Evolutionary conservation across 148 eudicot genomes (phyloP).

Genomic region (Rhododendron kiyosumense): DNA sequence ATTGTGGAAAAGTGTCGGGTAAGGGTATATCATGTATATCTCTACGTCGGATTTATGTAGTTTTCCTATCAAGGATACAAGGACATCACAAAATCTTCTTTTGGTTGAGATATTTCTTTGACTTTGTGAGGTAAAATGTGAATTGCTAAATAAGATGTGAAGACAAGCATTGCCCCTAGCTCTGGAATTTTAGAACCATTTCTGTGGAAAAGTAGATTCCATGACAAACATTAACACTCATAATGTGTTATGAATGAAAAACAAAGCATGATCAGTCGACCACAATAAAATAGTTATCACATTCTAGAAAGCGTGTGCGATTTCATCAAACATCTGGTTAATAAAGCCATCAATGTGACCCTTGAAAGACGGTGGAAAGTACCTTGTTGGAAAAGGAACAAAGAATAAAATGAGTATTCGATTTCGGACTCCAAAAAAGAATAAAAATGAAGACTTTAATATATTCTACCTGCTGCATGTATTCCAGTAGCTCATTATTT

Average conservation of each 20-base stretch:
- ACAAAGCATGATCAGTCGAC: too few species aligned
- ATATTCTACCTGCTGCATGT: slow-evolving; percentile 70
- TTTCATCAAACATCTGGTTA: too few species aligned
- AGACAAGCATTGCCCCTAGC: not conserved
- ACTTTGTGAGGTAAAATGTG: not conserved
- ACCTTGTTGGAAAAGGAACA: too few species aligned
- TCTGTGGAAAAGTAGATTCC: too few species aligned
- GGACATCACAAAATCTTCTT: not conserved
- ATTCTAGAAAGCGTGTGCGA: too few species aligned
- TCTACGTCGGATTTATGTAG: not conserved
- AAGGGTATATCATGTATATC: not conserved
- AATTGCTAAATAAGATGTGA: slow-evolving; percentile 30
- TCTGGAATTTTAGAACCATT: too few species aligned
- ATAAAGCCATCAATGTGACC: too few species aligned
- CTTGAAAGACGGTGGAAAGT: too few species aligned
- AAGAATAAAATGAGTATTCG: slow-evolving; percentile 2
- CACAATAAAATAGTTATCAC: too few species aligned
- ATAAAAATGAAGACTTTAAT: not conserved
- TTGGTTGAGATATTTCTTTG: not conserved
- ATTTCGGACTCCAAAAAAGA: not conserved
- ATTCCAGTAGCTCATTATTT: slow-evolving; percentile 54
- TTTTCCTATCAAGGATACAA: not conserved
- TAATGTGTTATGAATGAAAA: too few species aligned
- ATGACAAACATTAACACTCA: too few species aligned
- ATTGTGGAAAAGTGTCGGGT: not conserved